Conservation (phyloP, 768 basidiomycete species). For the Boletus reticuloceps region DNA sequence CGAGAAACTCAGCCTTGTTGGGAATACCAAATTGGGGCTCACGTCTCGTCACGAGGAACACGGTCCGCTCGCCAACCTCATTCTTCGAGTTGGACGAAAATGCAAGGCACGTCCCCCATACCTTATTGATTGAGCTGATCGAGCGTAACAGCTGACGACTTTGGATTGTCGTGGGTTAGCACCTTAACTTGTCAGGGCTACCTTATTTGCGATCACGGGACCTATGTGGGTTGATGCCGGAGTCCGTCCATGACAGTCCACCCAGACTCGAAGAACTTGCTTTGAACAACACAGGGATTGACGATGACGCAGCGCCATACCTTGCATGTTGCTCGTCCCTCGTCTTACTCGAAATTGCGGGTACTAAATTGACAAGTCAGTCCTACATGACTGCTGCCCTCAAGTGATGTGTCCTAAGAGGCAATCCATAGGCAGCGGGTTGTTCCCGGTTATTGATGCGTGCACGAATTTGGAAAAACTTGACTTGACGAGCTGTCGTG, state of each 20-base stretch:
- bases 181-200: conserved; percentile 58
- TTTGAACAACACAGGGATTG: conserved; percentile 60
- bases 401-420: neutral
- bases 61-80: conserved; percentile 42
- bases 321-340: conserved; percentile 52
- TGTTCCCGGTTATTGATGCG: conserved; percentile 56
- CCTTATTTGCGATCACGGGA: conserved; percentile 48
- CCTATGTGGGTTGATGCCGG: conserved; percentile 45
- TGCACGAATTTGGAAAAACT: conserved; percentile 53
- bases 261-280: conserved; percentile 47
- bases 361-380: conserved; percentile 62
- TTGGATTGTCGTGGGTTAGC: conserved; percentile 32
- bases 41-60: conserved; percentile 26
- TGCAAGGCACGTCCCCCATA: conserved; percentile 47
- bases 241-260: conserved; percentile 10
- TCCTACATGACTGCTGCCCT: neutral
- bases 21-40: conserved; percentile 59
- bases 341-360: conserved; percentile 47
- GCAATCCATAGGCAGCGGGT: conserved; percentile 42
- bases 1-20: conserved; percentile 58
- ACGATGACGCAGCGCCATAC: conserved; percentile 52
- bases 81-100: conserved; percentile 52
- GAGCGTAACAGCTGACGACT: neutral
- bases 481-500: conserved; percentile 66
- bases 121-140: neutral